phyloP scores from a whole-genome alignment of 208 protist genomes.

The Acanthamoeba culbertsoni region DNA sequence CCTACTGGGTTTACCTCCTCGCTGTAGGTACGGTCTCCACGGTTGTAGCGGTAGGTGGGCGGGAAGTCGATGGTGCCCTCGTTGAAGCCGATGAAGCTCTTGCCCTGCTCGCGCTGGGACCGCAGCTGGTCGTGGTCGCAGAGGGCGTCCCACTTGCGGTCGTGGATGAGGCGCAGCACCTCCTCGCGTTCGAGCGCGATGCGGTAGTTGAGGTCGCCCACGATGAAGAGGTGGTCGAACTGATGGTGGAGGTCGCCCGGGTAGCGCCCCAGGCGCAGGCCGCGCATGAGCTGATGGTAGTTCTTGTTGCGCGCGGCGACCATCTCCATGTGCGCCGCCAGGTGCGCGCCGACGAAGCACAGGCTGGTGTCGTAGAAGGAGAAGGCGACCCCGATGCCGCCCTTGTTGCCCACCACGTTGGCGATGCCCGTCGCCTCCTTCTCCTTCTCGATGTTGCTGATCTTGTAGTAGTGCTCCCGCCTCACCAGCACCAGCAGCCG shows the following conservation, averaged over 20 bases:
- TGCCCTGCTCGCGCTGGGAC: background rate
- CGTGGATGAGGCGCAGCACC: background rate
- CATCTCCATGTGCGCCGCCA: slow-evolving; percentile 46
- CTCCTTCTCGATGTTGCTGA: slow-evolving; percentile 42
- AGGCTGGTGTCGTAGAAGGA: slow-evolving; percentile 48
- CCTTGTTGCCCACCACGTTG: slow-evolving; percentile 63
- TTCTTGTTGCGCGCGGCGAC: slow-evolving; percentile 47
- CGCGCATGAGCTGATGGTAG: slow-evolving; percentile 2
- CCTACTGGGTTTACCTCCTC: slow-evolving; percentile 35
- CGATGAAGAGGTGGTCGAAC: slow-evolving; percentile 60
- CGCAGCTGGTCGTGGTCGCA: slow-evolving; percentile 35
- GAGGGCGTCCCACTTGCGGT: background rate
- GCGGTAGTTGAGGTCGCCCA: slow-evolving; percentile 58
- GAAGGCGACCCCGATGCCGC: slow-evolving; percentile 51
- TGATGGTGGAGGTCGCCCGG: slow-evolving; percentile 34
- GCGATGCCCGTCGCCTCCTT: slow-evolving; percentile 56
- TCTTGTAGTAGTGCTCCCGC: slow-evolving; percentile 46
- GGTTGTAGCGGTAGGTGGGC: slow-evolving; percentile 55
- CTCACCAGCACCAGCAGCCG: slow-evolving; percentile 6
- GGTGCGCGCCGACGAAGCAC: slow-evolving; percentile 49
- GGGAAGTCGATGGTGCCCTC: slow-evolving; percentile 3
- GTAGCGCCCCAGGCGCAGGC: background rate
- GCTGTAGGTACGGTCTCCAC: slow-evolving; percentile 44
- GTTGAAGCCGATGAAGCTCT: slow-evolving; percentile 19
- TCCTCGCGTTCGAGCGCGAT: background rate